Evolutionary conservation across 805 yeast species (phyloP).

Genomic region (Barnettozyma pratensis): DNA sequence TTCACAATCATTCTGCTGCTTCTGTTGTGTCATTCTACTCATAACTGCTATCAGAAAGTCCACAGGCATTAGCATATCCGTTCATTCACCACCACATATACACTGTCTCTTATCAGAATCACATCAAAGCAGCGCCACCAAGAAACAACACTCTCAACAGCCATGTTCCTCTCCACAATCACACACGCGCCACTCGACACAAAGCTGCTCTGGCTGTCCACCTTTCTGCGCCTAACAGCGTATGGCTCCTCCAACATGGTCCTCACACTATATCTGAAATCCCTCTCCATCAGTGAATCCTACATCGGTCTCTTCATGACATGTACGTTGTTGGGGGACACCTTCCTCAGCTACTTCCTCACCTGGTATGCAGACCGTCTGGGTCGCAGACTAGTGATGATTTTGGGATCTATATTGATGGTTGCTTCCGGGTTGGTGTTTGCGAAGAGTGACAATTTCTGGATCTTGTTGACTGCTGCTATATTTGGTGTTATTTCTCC

Average conservation of each 20-base stretch:
- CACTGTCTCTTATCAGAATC: too few species aligned
- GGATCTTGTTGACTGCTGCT: conserved; percentile 61
- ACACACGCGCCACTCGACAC: neutral
- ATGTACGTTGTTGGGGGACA: conserved; percentile 74
- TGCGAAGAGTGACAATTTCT: conserved; percentile 48
- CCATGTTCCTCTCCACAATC: neutral
- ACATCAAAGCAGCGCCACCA: too few species aligned
- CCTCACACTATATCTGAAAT: conserved; percentile 58
- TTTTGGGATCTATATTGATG: conserved; percentile 66
- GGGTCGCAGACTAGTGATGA: conserved; percentile 64
- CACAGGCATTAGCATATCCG: too few species aligned
- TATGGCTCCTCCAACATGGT: conserved; percentile 81
- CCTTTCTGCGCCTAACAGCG: conserved; percentile 64
- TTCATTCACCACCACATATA: too few species aligned
- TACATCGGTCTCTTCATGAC: conserved; percentile 79
- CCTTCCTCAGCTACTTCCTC: conserved; percentile 57
- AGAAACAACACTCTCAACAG: too few species aligned
- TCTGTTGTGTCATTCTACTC: too few species aligned
- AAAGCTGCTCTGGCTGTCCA: conserved; percentile 56
- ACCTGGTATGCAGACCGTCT: conserved; percentile 74
- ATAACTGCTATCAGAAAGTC: too few species aligned
- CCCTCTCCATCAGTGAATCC: conserved; percentile 48
- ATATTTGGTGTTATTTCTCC: conserved; percentile 84
- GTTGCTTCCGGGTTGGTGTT: conserved; percentile 59
- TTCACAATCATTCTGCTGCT: too few species aligned